Conservation (phyloP, 2,329 filamentous ascomycete genomes). For the Pyricularia pennisetigena region DNA sequence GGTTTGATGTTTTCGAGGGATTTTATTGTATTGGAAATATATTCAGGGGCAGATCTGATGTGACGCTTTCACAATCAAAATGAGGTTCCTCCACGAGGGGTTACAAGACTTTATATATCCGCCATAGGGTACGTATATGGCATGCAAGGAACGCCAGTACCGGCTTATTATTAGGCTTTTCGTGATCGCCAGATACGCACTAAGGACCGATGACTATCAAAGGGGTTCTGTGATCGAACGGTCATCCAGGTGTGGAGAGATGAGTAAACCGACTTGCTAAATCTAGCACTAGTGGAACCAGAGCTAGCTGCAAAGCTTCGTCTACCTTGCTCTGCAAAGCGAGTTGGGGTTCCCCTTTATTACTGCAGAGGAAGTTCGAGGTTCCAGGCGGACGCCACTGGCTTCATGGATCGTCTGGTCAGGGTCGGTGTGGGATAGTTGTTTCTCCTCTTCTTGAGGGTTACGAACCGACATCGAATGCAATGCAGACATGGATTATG, state of each 20-base stretch:
- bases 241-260: not conserved
- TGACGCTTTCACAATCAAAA: too few species aligned
- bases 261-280: not conserved
- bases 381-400: not conserved
- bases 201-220: not conserved
- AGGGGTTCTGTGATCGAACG: not conserved
- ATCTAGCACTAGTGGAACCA: too few species aligned
- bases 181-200: not conserved
- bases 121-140: not conserved
- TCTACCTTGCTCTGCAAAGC: too few species aligned
- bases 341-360: too few species aligned
- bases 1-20: not conserved
- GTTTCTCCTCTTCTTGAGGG: not conserved
- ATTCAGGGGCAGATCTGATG: too few species aligned
- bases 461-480: not conserved
- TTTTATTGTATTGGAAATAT: not conserved
- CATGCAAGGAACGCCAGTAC: not conserved
- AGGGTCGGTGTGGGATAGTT: not conserved
- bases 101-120: not conserved
- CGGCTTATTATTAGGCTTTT: not conserved
- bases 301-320: not conserved
- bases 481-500: not conserved
- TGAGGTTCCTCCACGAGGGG: not conserved
- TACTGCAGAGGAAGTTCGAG: not conserved
- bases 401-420: not conserved